Evolutionary conservation across 495 filamentous ascomycete genomes (phyloP), one percentile per base, ranked within the genome.

Genomic region (Penicillium maclennaniae): DNA sequence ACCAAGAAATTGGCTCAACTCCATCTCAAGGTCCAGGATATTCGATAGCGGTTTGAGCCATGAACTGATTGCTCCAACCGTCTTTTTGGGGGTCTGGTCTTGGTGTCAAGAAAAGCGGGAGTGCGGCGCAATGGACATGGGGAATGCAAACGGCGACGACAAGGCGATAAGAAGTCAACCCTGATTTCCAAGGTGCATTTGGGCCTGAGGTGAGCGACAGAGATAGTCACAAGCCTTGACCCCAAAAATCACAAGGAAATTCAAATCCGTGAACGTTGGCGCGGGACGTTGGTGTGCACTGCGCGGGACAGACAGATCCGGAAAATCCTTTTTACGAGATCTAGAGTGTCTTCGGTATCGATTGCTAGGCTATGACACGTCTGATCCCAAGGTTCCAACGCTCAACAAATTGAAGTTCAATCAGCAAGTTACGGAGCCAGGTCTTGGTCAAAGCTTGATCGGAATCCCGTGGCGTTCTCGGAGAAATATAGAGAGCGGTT

Each of bases 1-100:
- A 60, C 71, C 74, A 58, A 79, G 61, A 43, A 73, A 60, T 57
- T 69, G 59, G 45, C 63, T 71, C 47, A 73, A 67, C 53, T 74
- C 71, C 71, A 74, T 74, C 54, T 60, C 60, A 39, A 50, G 12
- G 14, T 59, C 43, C 50, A 34, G 17, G 28, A 26, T 39, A 19
- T 6, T 9, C 21, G n/a, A 10, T 8, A 23, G 34, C 16, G 27
- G 45, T 53, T 56, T 60, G 40, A 34, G 56, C 62, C 64, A 68
- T 69, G 51, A 9, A 50, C 56, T 17, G n/a, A 53, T 36, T 43
- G 23, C 38, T 16, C 8, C 10, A n/a, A 16, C 27, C 10, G 41
- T 41, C 26, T 50, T 23, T 19, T 21, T 14, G 26, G 44, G 25
- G 40, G 26, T 46, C 38, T 31, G 31, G 39, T 26, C 28, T 17